Conservation (phyloP, 2,329 filamentous ascomycete genomes). For the Pseudogymnoascus sp. region DNA sequence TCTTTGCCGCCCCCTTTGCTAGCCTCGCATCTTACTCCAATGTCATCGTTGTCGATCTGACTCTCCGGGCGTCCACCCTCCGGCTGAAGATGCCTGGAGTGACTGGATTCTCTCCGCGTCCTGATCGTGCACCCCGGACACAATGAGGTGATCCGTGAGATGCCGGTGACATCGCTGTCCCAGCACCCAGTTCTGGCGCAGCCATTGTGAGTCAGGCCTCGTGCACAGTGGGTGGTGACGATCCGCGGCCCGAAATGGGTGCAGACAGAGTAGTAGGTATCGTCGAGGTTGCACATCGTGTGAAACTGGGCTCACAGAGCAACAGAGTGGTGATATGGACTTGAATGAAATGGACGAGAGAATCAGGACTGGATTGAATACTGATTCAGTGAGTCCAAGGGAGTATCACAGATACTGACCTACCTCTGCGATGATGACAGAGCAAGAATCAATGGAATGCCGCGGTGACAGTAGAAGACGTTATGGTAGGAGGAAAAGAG, state of each 20-base stretch:
- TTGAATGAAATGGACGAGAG: not conserved
- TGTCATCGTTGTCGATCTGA: not conserved
- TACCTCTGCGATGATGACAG: not conserved
- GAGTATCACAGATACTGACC: not conserved
- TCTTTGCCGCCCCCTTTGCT: not conserved
- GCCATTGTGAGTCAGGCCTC: not conserved
- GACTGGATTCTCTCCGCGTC: not conserved
- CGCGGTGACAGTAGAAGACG: not conserved
- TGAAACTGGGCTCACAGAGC: not conserved
- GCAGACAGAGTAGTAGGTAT: not conserved
- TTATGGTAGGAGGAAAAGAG: not conserved
- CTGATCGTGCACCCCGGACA: not conserved
- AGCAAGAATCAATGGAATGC: not conserved
- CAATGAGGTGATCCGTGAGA: not conserved
- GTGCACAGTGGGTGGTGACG: not conserved
- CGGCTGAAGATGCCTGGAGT: not conserved
- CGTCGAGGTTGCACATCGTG: not conserved
- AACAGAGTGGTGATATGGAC: not conserved
- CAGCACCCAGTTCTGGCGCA: not conserved
- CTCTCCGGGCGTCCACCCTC: not conserved
- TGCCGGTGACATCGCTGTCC: not conserved
- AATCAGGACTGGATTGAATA: not conserved
- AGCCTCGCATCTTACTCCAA: conserved; percentile 4
- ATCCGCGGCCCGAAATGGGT: not conserved
- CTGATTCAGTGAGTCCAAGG: not conserved